Evolutionary conservation across 768 basidiomycete genomes (phyloP).

Genomic region (Suillus alpinus): DNA sequence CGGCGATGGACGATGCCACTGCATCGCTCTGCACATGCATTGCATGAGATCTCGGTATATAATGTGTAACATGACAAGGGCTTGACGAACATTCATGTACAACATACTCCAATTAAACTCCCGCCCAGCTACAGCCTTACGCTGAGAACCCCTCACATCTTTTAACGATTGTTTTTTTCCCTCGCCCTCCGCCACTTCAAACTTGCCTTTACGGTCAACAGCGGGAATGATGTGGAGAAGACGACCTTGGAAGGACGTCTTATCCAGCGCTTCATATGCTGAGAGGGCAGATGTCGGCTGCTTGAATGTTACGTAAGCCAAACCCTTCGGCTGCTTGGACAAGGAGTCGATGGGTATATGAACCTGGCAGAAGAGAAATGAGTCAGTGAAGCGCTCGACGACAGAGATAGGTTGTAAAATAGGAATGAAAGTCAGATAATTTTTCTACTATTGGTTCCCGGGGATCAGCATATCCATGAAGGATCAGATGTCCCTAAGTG

Average conservation of each 20-base stretch:
- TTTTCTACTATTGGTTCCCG: constrained; percentile 56
- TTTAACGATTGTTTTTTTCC: constrained; percentile 55
- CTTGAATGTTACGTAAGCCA: constrained; percentile 58
- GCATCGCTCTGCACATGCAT: constrained; percentile 73
- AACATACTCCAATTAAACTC: constrained; percentile 93
- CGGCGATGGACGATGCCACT: constrained; percentile 85
- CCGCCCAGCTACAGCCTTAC: constrained; percentile 66
- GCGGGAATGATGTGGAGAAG: constrained; percentile 88
- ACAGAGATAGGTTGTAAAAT: neutral
- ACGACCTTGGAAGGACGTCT: constrained; percentile 86
- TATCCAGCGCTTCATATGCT: constrained; percentile 79
- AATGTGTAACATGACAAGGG: constrained; percentile 15
- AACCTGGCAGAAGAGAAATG: constrained; percentile 33
- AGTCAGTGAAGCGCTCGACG: neutral
- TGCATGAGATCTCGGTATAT: constrained; percentile 21
- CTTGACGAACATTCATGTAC: constrained; percentile 90
- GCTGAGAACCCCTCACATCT: constrained; percentile 54
- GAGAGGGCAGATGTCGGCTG: constrained; percentile 49
- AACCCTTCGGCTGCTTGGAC: constrained; percentile 52
- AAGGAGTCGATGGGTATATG: constrained; percentile 53
- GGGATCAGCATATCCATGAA: constrained; percentile 37
- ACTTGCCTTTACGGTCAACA: constrained; percentile 57
- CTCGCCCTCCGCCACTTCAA: constrained; percentile 37
- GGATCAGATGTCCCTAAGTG: constrained; percentile 51
- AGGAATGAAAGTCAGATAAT: constrained; percentile 31